Conservation (phyloP, 176 grass and related monocot species). For the Otatea glauca region DNA sequence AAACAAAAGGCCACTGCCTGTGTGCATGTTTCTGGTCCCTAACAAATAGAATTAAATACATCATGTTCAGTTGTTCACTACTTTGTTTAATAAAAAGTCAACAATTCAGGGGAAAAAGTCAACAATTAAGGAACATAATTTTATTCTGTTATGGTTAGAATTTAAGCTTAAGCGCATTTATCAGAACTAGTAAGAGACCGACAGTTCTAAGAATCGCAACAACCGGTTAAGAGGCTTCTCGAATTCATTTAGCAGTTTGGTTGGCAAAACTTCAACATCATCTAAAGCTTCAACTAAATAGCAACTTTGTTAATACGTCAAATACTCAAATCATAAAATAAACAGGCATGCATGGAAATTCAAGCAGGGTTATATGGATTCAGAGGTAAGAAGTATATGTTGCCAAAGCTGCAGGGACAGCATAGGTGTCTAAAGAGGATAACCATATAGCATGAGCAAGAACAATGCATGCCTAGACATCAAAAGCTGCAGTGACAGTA, state of each 20-base stretch:
- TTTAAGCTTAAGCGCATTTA: not conserved
- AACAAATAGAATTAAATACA: conserved; percentile 4
- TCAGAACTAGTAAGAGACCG: not conserved
- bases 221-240: conserved; percentile 21
- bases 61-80: conserved; percentile 6
- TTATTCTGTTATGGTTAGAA: not conserved
- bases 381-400: not conserved
- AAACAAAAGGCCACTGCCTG: conserved; percentile 9
- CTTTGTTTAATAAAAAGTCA: not conserved
- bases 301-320: not conserved
- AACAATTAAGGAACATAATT: not conserved
- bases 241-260: conserved; percentile 29
- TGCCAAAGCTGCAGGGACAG: conserved; percentile 9
- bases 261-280: conserved; percentile 16
- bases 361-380: not conserved
- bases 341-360: not conserved
- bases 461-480: conserved; percentile 41
- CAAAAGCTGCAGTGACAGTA: conserved; percentile 44
- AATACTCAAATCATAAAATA: conserved; percentile 14
- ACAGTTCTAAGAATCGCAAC: not conserved
- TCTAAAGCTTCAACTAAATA: not conserved
- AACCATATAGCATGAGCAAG: conserved; percentile 31
- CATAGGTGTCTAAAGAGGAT: conserved; percentile 17
- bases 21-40: conserved; percentile 37
- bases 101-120: too few species aligned